Conservation (phyloP, 2,329 filamentous ascomycete species). For the Leptoxyphium fumago region DNA sequence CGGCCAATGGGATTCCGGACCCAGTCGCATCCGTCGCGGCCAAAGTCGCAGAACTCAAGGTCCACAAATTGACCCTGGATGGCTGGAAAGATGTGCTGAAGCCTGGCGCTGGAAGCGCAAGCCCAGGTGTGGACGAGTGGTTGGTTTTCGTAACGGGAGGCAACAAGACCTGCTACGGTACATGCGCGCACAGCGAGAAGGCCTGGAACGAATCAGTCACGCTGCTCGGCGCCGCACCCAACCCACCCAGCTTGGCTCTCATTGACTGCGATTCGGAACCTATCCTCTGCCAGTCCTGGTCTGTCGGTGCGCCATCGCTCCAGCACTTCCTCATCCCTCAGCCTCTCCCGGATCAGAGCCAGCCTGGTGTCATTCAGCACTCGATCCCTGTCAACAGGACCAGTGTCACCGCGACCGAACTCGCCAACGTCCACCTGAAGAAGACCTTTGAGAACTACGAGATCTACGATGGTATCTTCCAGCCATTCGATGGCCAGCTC, state of each 20-base stretch:
- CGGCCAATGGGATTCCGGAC: constrained; percentile 33
- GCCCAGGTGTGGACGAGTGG: constrained; percentile 54
- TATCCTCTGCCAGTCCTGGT: constrained; percentile 63
- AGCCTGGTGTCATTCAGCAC: constrained; percentile 49
- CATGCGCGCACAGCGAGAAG: constrained; percentile 48
- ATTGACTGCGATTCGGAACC: constrained; percentile 63
- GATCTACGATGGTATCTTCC: constrained; percentile 53
- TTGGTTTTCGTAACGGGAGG: constrained; percentile 59
- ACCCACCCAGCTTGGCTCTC: constrained; percentile 51
- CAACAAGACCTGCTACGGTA: constrained; percentile 65
- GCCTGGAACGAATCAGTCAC: constrained; percentile 37
- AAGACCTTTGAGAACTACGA: constrained; percentile 38
- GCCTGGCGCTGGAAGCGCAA: constrained; percentile 43
- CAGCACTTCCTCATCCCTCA: constrained; percentile 50
- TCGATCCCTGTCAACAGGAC: constrained; percentile 55
- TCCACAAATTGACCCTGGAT: constrained; percentile 47
- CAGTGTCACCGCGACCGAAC: constrained; percentile 47
- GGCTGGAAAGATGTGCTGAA: constrained; percentile 58
- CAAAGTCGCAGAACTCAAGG: constrained; percentile 36
- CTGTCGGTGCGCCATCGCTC: constrained; percentile 46
- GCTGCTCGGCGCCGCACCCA: constrained; percentile 45
- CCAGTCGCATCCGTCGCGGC: constrained; percentile 34
- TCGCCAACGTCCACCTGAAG: constrained; percentile 46
- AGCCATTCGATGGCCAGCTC: constrained; percentile 58
- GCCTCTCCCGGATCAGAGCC: constrained; percentile 47